A percentile compares a stretch with the other conserved stretches of the same genome.
Conservation (phyloP, 2,329 filamentous ascomycete genomes). For the Fusarium sarcochroum region DNA sequence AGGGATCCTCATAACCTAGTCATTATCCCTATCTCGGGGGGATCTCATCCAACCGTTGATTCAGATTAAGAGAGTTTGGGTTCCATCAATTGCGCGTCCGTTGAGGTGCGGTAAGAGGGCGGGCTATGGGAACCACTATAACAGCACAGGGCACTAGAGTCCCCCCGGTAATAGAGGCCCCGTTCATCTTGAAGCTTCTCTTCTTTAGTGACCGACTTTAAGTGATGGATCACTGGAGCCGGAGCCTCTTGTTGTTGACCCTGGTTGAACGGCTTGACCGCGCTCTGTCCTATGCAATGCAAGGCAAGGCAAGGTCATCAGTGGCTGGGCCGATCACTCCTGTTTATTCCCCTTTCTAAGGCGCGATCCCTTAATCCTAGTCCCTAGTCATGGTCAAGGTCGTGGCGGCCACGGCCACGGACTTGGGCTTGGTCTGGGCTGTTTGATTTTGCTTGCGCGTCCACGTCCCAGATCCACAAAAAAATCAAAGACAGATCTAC, state of each 20-base stretch:
- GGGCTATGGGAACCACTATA: conserved; percentile 23
- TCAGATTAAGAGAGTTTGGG: conserved; percentile 12
- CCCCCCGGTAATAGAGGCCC: background rate
- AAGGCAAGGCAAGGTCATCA: background rate
- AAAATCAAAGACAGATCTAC: conserved; percentile 34
- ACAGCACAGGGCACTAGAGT: conserved; percentile 6
- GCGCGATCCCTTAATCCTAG: too few species aligned
- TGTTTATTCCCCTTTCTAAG: conserved; percentile 1
- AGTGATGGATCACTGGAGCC: background rate
- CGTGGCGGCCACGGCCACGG: background rate
- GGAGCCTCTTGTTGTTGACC: background rate
- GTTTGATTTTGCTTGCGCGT: conserved; percentile 37
- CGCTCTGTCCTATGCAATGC: background rate
- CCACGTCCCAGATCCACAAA: conserved; percentile 27
- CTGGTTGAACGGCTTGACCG: background rate
- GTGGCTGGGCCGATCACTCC: conserved; percentile 12
- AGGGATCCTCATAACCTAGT: conserved; percentile 3
- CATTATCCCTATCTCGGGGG: background rate
- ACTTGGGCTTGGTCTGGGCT: conserved; percentile 23
- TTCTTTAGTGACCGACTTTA: conserved; percentile 7
- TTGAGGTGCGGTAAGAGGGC: conserved; percentile 14
- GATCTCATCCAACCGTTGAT: conserved; percentile 9
- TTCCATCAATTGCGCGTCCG: conserved; percentile 30
- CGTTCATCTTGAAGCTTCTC: conserved; percentile 1
- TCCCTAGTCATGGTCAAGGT: background rate